A percentile compares a stretch with the other conserved stretches of the same genome.
Conservation (phyloP, 148 eudicot genomes). For the Rheum nobile region DNA sequence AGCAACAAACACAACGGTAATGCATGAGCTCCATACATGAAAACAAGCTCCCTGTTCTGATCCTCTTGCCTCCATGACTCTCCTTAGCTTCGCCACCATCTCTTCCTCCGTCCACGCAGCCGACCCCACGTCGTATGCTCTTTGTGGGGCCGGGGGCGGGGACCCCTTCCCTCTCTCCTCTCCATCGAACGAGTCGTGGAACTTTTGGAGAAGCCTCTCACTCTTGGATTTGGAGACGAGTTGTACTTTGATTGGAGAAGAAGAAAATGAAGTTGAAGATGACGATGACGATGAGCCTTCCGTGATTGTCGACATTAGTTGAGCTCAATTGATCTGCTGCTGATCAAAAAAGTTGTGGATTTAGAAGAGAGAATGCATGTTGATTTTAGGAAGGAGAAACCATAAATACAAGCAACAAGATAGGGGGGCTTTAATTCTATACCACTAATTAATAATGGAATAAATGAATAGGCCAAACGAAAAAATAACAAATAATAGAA, state of each 20-base stretch:
- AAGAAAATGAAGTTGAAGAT: constrained; percentile 4
- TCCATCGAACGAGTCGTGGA: constrained; percentile 39
- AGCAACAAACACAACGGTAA: constrained; percentile 14
- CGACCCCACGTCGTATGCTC: constrained; percentile 17
- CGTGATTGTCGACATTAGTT: constrained; percentile 3
- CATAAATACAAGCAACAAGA: background rate
- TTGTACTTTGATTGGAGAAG: constrained; percentile 19
- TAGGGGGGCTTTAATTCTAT: no score
- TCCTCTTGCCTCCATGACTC: constrained; percentile 20
- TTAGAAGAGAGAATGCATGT: background rate
- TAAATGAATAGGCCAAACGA: background rate
- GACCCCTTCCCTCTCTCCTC: constrained; percentile 41
- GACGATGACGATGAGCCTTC: constrained; percentile 3
- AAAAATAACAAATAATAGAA: background rate
- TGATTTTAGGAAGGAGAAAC: background rate
- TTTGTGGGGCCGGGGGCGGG: constrained; percentile 25
- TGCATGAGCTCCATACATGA: constrained; percentile 20
- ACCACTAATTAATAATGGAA: background rate
- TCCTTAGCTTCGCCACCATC: constrained; percentile 25
- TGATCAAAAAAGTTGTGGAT: background rate
- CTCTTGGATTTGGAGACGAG: constrained; percentile 38
- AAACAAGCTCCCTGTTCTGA: constrained; percentile 18
- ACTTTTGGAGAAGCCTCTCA: constrained; percentile 37
- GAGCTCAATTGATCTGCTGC: background rate
- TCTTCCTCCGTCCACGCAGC: constrained; percentile 18